Evolutionary conservation across 1,139 yeast genomes (phyloP).

Genomic region (Scheffersomyces parashehatae): DNA sequence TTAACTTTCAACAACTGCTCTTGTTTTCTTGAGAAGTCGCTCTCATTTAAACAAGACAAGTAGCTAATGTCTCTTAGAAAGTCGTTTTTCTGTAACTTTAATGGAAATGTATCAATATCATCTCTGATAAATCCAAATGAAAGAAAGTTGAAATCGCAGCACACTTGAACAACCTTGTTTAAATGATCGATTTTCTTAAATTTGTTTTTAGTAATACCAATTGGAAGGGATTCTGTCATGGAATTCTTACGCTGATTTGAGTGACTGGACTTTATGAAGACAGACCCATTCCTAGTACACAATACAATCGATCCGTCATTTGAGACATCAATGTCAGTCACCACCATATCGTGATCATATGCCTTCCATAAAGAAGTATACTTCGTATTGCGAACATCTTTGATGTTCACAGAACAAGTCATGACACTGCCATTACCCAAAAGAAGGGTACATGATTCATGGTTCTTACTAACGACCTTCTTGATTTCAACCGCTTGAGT

Average conservation of each 20-base stretch:
- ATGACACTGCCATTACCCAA: slow-evolving; percentile 55
- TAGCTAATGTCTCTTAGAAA: slow-evolving; percentile 49
- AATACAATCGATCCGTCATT: slow-evolving; percentile 69
- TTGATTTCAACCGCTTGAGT: slow-evolving; percentile 40
- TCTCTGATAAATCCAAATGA: slow-evolving; percentile 72
- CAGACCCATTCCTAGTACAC: slow-evolving; percentile 69
- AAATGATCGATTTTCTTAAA: slow-evolving; percentile 55
- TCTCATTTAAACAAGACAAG: slow-evolving; percentile 45
- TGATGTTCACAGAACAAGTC: slow-evolving; percentile 30
- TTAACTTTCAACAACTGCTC: slow-evolving; percentile 29
- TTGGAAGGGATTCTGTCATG: slow-evolving; percentile 28
- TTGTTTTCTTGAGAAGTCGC: slow-evolving; percentile 27
- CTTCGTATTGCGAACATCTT: slow-evolving; percentile 33
- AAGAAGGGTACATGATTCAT: slow-evolving; percentile 41
- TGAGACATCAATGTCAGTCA: slow-evolving; percentile 65
- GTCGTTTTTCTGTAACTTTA: slow-evolving; percentile 44
- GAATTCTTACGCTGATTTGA: slow-evolving; percentile 33
- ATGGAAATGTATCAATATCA: slow-evolving; percentile 57
- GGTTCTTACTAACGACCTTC: slow-evolving; percentile 37
- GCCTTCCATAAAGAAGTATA: slow-evolving; percentile 55
- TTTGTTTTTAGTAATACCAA: slow-evolving; percentile 39
- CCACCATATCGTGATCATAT: slow-evolving; percentile 49
- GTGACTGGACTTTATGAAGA: slow-evolving; percentile 37
- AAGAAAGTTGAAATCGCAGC: slow-evolving; percentile 65
- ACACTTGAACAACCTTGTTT: slow-evolving; percentile 57